Percentiles rank a stretch among this genome's conserved stretches.
Evolutionary conservation across 2,329 filamentous ascomycete genomes (phyloP).

Genomic region (Pseudocercospora cruenta): DNA sequence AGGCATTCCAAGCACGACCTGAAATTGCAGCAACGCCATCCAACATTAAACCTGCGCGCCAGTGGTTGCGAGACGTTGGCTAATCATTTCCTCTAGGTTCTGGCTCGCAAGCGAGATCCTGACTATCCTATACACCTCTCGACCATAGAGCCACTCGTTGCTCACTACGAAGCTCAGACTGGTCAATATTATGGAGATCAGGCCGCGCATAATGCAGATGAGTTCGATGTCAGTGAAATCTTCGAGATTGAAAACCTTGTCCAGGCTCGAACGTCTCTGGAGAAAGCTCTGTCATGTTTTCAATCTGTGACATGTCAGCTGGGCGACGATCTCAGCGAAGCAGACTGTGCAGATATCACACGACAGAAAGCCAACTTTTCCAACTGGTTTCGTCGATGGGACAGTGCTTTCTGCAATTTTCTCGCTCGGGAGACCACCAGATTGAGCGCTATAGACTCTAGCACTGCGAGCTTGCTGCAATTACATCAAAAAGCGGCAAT

Average conservation of each 20-base stretch:
- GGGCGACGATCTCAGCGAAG: background rate
- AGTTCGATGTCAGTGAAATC: background rate
- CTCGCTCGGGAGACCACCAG: background rate
- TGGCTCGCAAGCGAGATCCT: background rate
- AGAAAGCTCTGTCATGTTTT: background rate
- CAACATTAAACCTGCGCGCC: background rate
- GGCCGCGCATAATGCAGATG: background rate
- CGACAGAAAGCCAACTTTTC: background rate
- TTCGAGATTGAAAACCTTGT: background rate
- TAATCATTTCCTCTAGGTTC: background rate
- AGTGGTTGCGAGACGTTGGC: background rate
- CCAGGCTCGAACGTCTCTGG: background rate
- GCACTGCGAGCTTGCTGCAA: background rate
- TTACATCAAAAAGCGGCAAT: background rate
- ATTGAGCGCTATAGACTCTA: background rate
- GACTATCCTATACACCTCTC: background rate
- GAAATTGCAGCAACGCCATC: background rate
- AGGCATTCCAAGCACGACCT: background rate
- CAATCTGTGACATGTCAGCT: background rate
- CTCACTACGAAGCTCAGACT: conserved; percentile 5
- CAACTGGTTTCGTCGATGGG: background rate
- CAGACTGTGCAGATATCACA: background rate
- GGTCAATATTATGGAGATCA: conserved; percentile 5
- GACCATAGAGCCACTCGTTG: conserved; percentile 4
- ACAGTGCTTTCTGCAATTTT: background rate